Base-by-base conservation (phyloP, 352 stramenopile species). In the Aphanomyces invadans region DNA sequence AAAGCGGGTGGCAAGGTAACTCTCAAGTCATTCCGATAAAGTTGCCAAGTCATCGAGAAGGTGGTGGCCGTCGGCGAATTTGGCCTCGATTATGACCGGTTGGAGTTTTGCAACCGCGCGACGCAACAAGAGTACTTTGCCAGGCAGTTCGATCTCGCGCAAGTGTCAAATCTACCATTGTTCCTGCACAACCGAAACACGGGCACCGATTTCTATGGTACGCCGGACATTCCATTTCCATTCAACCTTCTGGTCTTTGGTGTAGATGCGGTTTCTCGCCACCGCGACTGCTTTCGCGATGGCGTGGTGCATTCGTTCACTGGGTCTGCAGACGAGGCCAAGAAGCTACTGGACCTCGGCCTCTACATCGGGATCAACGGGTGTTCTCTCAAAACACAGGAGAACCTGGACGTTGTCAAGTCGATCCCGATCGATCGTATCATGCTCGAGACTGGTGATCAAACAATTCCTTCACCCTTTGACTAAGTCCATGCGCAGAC, bases 301-400 rank as follows among this genome's bases (percentile, higher is more conserved):
- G 96, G 92, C 11, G 95, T 99, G 4, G 95, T 98, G 26, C 96
- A 99, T 74, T 97, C 86, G 51, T 99, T 99, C 80, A 97, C 96
- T 62, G 96, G 96, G 38, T 88, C 71, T 5, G 81, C 85, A 4
- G 89, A 98, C 23, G 87, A 99, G 69, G 95, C 95, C 38, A 70
- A 89, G 23, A 81, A 94, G 72, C 87, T 98, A 28, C 76, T 97
- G 21, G 79, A 94, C 29, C 73, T 98, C n/a, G 93, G 85, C 15
- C 77, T 98, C 15, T 98, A 96, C 71, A 98, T 98, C 71, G 95
- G 95, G 88, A 90, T 99, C 54, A 99, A 99, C 71, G 95, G 96
- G 15, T 99, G 95, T 72, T 98, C 91, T 2, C 76, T 99, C 32
- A 98, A 98, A 73, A 98, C 91, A 11, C 70, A 84, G 10, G 87